Percentiles rank a stretch among this genome's conserved stretches.
Evolutionary conservation across 116 monocot species (phyloP).

Genomic region (Posidonia oceanica): DNA sequence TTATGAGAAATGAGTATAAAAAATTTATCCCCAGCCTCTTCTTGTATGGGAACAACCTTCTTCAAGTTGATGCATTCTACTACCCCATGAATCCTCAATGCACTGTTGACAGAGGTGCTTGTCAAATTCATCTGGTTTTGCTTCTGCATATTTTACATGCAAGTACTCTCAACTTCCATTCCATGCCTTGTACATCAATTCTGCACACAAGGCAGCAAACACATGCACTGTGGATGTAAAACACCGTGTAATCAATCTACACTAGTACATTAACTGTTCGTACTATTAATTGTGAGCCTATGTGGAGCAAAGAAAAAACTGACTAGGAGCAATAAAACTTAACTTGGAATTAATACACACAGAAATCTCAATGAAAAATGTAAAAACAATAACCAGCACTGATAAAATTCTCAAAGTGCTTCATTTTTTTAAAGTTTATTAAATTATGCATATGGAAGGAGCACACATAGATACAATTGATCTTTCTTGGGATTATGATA

Average conservation of each 20-base stretch:
- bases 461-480: no score
- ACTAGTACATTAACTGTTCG: not conserved
- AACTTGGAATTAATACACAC: not conserved
- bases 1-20: no score
- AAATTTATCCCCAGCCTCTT: not conserved
- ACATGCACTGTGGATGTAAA: conserved; percentile 10
- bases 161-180: conserved; percentile 53
- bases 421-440: no score
- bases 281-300: not conserved
- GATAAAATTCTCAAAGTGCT: no score
- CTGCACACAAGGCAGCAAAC: conserved; percentile 30
- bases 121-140: not conserved
- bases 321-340: not conserved
- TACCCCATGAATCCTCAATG: not conserved
- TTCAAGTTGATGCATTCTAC: not conserved
- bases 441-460: no score
- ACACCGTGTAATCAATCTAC: conserved; percentile 1
- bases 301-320: not conserved
- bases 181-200: conserved; percentile 77
- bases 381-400: no score
- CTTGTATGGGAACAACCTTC: not conserved
- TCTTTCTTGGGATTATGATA: no score
- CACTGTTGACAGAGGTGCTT: not conserved
- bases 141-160: conserved; percentile 24
- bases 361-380: no score